Evolutionary conservation across 257 asterid genomes (phyloP), one percentile per base, ranked within the genome.

Genomic region (Primulina eburnea): DNA sequence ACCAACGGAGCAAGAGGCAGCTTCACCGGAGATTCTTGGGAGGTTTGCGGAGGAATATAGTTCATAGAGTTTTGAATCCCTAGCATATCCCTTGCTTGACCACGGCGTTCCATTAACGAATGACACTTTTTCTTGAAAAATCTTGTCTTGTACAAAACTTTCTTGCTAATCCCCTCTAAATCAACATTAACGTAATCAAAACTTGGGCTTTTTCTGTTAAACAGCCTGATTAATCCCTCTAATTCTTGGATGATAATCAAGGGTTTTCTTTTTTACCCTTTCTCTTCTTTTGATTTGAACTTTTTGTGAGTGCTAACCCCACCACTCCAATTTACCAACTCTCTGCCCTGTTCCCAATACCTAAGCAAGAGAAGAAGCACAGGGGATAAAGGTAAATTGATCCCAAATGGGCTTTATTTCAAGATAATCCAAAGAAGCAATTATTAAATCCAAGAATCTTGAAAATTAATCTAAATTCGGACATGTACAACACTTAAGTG

Each of bases 41-140:
- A 55, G 47, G 72, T 52, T 4, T 74, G 69, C 58, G 83, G 65
- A 5, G 82, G 80, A 64, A 65, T 78, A 59, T 55, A 77, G 30
- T 63, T 58, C 29, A 71, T 26, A 0, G 76, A 79, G 62, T 63
- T 76, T 26, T 82, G 80, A 21, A 73, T 47, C 32, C 77, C 65
- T 14, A 16, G 57, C 18, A 73, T 38, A 57, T 74, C 78, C 62
- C 76, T 82, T 34, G 74, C 82, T 74, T 68, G 77, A 35, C 73
- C 81, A 68, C 85, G 74, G 16, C 77, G 78, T 32, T 89, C 95
- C 95, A 65, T 6, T 7, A 7, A 89, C 81, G 62, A 26, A 89
- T 84, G 56, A 55, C 35, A 55, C 5, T 20, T 50, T 7, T 2
- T 60, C 58, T 52, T 53, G 16, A 21, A 18, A 29, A 7, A 34